phyloP scores from a whole-genome alignment of 1,284 basidiomycete species.

The Rhodotorula sp. region DNA sequence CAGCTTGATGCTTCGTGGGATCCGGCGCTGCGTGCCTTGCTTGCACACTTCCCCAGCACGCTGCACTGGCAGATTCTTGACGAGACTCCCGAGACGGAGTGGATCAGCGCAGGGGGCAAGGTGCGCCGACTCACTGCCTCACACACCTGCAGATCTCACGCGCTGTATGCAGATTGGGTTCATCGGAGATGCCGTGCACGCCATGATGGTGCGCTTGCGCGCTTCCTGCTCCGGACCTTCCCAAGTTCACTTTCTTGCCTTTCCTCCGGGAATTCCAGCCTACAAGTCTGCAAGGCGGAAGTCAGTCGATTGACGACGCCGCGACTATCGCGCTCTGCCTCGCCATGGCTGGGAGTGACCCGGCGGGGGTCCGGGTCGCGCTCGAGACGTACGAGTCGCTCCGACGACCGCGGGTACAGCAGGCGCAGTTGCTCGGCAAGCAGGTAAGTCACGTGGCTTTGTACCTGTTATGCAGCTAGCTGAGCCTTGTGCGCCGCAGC shows the following conservation, averaged over 20 bases:
- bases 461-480: neutral
- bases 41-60: slow-evolving; percentile 18
- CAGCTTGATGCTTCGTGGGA: slow-evolving; percentile 22
- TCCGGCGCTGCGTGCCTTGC: slow-evolving; percentile 1
- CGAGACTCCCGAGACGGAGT: slow-evolving; percentile 13
- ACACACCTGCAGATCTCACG: slow-evolving; percentile 6
- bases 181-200: slow-evolving; percentile 31
- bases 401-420: slow-evolving; percentile 7
- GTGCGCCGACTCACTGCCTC: neutral
- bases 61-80: slow-evolving; percentile 33
- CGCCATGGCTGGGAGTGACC: slow-evolving; percentile 8
- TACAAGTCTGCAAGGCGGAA: slow-evolving; percentile 29
- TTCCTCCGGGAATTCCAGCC: neutral
- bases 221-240: neutral
- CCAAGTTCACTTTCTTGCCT: neutral
- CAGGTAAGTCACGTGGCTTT: slow-evolving; percentile 1
- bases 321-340: slow-evolving; percentile 28
- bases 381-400: slow-evolving; percentile 15
- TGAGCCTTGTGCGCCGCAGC: neutral
- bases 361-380: slow-evolving; percentile 5
- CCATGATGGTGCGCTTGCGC: slow-evolving; percentile 18
- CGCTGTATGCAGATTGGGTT: neutral
- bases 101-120: slow-evolving; percentile 25
- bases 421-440: slow-evolving; percentile 15
- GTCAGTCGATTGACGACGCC: slow-evolving; percentile 27